phyloP scores from a whole-genome alignment of 1,284 basidiomycete species.

The Leccinum idahoense region DNA sequence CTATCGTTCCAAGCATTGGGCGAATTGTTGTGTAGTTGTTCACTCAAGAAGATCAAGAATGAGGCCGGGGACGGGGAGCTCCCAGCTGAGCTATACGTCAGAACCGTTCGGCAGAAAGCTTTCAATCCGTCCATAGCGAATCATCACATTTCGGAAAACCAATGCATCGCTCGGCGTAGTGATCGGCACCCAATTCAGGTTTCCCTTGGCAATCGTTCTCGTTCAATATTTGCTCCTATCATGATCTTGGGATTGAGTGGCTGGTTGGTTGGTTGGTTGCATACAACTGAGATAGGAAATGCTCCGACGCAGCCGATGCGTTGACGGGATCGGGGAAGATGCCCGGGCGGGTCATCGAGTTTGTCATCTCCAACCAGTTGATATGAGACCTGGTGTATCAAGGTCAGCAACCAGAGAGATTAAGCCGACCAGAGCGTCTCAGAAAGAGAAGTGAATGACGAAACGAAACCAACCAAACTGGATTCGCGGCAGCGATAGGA shows the following conservation, averaged over 20 bases:
- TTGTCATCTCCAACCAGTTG: constrained; percentile 11
- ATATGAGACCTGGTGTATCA: constrained; percentile 8
- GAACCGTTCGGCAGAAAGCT: constrained; percentile 10
- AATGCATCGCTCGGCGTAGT: too few species aligned
- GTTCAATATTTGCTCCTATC: constrained; percentile 18
- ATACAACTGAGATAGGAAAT: constrained; percentile 18
- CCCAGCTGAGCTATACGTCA: constrained; percentile 3
- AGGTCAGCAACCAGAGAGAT: neutral
- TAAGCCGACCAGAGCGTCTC: neutral
- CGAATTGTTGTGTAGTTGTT: too few species aligned
- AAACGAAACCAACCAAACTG: constrained; percentile 9
- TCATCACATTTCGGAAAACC: too few species aligned
- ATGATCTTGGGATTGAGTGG: constrained; percentile 25
- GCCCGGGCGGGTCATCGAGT: constrained; percentile 12
- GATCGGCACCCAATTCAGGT: constrained; percentile 23
- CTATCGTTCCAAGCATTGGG: too few species aligned
- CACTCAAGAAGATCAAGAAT: too few species aligned
- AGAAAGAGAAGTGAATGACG: neutral
- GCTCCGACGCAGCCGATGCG: constrained; percentile 12
- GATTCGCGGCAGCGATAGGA: constrained; percentile 10
- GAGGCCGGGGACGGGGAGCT: neutral
- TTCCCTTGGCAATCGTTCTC: constrained; percentile 21
- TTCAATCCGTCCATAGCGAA: constrained; percentile 16
- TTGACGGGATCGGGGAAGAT: constrained; percentile 20
- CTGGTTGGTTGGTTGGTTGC: constrained; percentile 18